A percentile compares a stretch with the other conserved stretches of the same genome.
Evolutionary conservation across 2,329 filamentous ascomycete species (phyloP).

Genomic region (Penicillium sp.): DNA sequence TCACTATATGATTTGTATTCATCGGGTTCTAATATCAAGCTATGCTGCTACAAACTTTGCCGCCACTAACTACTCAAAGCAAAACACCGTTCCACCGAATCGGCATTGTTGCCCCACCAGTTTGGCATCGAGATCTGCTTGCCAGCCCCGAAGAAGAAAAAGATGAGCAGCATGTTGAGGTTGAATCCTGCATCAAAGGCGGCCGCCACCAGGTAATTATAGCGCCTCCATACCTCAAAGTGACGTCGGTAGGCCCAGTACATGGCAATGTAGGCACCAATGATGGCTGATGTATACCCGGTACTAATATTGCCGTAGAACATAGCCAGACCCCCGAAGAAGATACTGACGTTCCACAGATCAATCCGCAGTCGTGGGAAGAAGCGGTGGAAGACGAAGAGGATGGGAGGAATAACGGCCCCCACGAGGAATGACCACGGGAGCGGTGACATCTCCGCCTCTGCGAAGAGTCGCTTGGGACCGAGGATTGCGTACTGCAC

Average conservation of each 20-base stretch:
- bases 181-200: slow-evolving; percentile 62
- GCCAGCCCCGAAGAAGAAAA: slow-evolving; percentile 55
- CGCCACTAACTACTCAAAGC: slow-evolving; percentile 36
- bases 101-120: slow-evolving; percentile 60
- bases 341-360: slow-evolving; percentile 60
- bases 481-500: slow-evolving; percentile 59
- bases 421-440: slow-evolving; percentile 34
- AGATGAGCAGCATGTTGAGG: slow-evolving; percentile 58
- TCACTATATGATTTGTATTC: background rate
- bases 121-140: slow-evolving; percentile 57
- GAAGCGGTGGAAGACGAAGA: slow-evolving; percentile 50
- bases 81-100: slow-evolving; percentile 57
- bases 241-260: slow-evolving; percentile 54
- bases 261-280: slow-evolving; percentile 60
- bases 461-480: slow-evolving; percentile 28
- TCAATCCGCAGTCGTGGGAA: slow-evolving; percentile 54
- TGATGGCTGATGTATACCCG: slow-evolving; percentile 54
- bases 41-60: too few relatives aligned
- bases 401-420: slow-evolving; percentile 26
- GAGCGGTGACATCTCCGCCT: slow-evolving; percentile 27
- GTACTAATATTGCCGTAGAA: slow-evolving; percentile 62
- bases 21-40: background rate
- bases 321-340: slow-evolving; percentile 52
- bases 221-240: slow-evolving; percentile 56
- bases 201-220: slow-evolving; percentile 59